A percentile compares a stretch with the other conserved stretches of the same genome.
Conservation (phyloP, 768 basidiomycete genomes). For the Russula brevipes region DNA sequence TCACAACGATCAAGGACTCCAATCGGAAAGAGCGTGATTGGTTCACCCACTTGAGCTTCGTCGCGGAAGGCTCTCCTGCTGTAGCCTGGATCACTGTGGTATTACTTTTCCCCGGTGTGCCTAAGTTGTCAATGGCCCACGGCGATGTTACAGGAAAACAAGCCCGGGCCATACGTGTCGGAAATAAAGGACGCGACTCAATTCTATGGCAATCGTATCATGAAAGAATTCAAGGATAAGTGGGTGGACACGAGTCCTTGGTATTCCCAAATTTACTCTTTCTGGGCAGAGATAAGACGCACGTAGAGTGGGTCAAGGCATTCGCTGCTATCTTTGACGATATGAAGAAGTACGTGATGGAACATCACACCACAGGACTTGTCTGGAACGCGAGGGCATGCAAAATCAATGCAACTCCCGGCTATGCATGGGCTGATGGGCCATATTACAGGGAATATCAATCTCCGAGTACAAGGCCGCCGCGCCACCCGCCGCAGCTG, state of each 20-base stretch:
- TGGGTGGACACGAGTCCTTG: slow-evolving; percentile 35
- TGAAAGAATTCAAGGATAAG: slow-evolving; percentile 94
- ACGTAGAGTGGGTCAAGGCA: slow-evolving; percentile 81
- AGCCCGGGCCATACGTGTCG: slow-evolving; percentile 72
- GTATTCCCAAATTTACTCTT: background rate
- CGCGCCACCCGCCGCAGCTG: slow-evolving; percentile 32
- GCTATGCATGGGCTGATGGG: background rate
- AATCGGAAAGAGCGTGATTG: slow-evolving; percentile 76
- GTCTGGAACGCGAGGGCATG: slow-evolving; percentile 80
- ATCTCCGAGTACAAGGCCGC: slow-evolving; percentile 49
- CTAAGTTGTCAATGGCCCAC: background rate
- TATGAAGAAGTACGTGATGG: slow-evolving; percentile 74
- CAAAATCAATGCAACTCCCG: background rate
- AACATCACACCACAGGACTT: slow-evolving; percentile 82
- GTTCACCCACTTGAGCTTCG: slow-evolving; percentile 70
- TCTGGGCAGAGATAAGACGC: slow-evolving; percentile 65
- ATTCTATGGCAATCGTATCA: slow-evolving; percentile 86
- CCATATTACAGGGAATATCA: slow-evolving; percentile 45
- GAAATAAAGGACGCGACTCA: slow-evolving; percentile 82
- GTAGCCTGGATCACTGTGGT: slow-evolving; percentile 89
- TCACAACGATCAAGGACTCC: slow-evolving; percentile 78
- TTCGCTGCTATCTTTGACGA: slow-evolving; percentile 70
- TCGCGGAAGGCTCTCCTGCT: slow-evolving; percentile 76
- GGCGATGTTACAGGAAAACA: slow-evolving; percentile 46
- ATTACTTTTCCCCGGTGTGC: background rate